phyloP scores from a whole-genome alignment of 306 rosid genomes.

The Fagus sylvatica region DNA sequence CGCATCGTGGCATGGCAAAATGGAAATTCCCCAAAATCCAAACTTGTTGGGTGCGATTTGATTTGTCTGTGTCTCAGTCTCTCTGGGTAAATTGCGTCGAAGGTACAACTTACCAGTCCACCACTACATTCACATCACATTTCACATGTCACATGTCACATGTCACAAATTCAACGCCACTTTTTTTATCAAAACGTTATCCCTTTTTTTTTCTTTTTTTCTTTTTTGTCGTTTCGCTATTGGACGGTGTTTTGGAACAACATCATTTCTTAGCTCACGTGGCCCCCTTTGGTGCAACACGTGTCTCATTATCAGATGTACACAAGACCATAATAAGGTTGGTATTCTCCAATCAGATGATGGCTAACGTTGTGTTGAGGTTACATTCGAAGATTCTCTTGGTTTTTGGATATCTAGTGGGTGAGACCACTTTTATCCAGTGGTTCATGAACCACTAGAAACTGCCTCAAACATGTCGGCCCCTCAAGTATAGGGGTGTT shows the following conservation, averaged over 20 bases:
- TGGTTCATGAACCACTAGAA: neutral
- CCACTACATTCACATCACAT: neutral
- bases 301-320: neutral
- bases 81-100: neutral
- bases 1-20: neutral
- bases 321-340: neutral
- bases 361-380: neutral
- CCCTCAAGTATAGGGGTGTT: neutral
- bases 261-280: constrained; percentile 23
- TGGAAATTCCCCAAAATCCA: neutral
- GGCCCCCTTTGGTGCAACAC: neutral
- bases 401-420: neutral
- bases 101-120: neutral
- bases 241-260: neutral
- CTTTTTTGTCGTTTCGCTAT: neutral
- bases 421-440: neutral
- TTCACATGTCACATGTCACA: neutral
- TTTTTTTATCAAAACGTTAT: neutral
- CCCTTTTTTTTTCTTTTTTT: neutral
- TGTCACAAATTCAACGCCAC: neutral
- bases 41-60: neutral
- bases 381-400: neutral
- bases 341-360: neutral
- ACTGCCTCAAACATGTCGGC: neutral
- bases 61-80: neutral